Percentiles rank a stretch among this genome's conserved stretches.
Evolutionary conservation across 2,329 filamentous ascomycete species (phyloP).

Genomic region (Blumeriella jaapii): DNA sequence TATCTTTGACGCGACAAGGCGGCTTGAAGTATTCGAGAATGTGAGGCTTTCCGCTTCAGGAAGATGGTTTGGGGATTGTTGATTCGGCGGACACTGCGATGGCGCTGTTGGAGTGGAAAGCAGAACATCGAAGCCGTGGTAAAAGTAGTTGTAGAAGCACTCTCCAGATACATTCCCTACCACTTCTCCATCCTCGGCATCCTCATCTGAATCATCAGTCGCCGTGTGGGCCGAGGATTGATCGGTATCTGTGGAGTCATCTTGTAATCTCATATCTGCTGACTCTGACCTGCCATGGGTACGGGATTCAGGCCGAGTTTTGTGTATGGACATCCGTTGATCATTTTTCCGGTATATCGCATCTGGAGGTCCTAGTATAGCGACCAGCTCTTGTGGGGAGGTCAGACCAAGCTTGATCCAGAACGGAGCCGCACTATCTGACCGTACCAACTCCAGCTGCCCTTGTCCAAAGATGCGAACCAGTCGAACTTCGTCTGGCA

Average conservation of each 20-base stretch:
- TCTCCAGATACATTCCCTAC: conserved; percentile 50
- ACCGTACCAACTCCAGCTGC: conserved; percentile 64
- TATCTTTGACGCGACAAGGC: conserved; percentile 80
- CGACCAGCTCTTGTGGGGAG: conserved; percentile 81
- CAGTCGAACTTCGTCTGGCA: conserved; percentile 81
- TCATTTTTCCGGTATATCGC: conserved; percentile 90
- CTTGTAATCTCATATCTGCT: conserved; percentile 25
- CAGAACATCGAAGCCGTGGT: conserved; percentile 85
- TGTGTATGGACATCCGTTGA: conserved; percentile 78
- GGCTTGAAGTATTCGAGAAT: conserved; percentile 35
- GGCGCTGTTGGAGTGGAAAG: conserved; percentile 65
- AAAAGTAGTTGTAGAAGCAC: conserved; percentile 96
- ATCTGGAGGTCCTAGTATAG: conserved; percentile 84
- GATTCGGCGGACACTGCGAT: conserved; percentile 50
- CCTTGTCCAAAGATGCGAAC: conserved; percentile 70
- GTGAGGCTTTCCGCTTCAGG: conserved; percentile 18
- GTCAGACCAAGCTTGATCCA: conserved; percentile 74
- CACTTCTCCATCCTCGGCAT: conserved; percentile 47
- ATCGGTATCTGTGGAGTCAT: conserved; percentile 59
- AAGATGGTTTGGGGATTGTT: conserved; percentile 15
- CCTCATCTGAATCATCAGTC: conserved; percentile 56
- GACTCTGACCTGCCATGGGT: conserved; percentile 36
- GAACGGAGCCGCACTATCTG: conserved; percentile 53
- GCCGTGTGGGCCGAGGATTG: conserved; percentile 62
- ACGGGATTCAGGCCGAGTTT: conserved; percentile 43